phyloP scores from a whole-genome alignment of 164 flowering plant genomes.

The Saururus chinensis region DNA sequence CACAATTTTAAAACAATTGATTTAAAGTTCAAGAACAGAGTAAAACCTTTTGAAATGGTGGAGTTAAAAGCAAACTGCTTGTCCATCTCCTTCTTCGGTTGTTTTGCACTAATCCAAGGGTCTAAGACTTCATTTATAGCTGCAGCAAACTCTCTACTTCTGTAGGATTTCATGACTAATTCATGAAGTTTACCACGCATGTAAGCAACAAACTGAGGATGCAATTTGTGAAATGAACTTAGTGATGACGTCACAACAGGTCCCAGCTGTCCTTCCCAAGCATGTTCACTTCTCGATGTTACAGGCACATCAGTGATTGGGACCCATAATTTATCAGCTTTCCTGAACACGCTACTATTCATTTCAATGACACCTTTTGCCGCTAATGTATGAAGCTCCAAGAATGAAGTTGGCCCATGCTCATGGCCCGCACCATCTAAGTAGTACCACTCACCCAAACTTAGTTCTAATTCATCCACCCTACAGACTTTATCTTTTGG shows the following conservation, averaged over 20 bases:
- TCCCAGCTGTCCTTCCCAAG: conserved; percentile 15
- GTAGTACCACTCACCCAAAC: conserved; percentile 90
- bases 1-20: no score
- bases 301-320: conserved; percentile 39
- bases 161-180: conserved; percentile 92
- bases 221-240: conserved; percentile 45
- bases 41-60: conserved; percentile 9
- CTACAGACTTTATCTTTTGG: conserved; percentile 67
- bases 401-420: conserved; percentile 61
- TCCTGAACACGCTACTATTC: conserved; percentile 73
- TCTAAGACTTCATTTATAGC: conserved; percentile 91
- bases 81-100: conserved; percentile 75
- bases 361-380: conserved; percentile 55
- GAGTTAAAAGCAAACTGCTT: conserved; percentile 24
- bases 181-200: conserved; percentile 90
- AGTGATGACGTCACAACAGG: conserved; percentile 11
- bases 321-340: conserved; percentile 80
- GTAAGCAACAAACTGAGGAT: conserved; percentile 91
- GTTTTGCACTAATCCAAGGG: conserved; percentile 84
- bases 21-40: neutral
- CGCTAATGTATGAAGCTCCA: conserved; percentile 51
- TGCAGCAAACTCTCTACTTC: conserved; percentile 86
- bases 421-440: conserved; percentile 94
- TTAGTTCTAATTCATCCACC: conserved; percentile 58
- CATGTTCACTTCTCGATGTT: conserved; percentile 20